These are phyloP conservation scores for Pseudonitzschia multiseries DNA, from an alignment of 108 stramenopile species.

Conservation along the genomic window DNA sequence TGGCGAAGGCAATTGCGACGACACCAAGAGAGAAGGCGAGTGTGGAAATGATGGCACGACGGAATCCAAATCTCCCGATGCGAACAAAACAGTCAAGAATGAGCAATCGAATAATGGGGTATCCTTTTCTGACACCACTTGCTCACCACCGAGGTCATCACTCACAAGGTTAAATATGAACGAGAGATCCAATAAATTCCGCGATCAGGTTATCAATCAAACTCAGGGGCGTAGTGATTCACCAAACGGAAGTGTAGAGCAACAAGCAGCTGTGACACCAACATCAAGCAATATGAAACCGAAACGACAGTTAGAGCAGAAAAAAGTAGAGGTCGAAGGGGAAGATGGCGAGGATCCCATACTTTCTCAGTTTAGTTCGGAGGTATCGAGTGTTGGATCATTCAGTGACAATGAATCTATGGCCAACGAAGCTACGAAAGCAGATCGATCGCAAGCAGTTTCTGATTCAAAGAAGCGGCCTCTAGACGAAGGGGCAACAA, in stretches of 20 bases:
- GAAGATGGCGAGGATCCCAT: slow-evolving; percentile 20
- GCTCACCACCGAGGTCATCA: slow-evolving; percentile 18
- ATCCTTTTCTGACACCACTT: slow-evolving; percentile 6
- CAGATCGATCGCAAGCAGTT: background rate
- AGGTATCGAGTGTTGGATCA: slow-evolving; percentile 30
- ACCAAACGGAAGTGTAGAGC: background rate
- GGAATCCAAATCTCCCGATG: background rate
- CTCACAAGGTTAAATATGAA: slow-evolving; percentile 30
- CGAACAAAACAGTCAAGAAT: background rate
- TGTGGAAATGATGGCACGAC: background rate
- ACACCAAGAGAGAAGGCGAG: background rate
- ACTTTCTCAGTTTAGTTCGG: slow-evolving; percentile 37
- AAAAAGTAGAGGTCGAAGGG: slow-evolving; percentile 10
- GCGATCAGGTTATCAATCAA: slow-evolving; percentile 21
- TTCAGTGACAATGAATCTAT: slow-evolving; percentile 30
- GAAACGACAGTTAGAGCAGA: background rate
- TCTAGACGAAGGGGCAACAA: background rate
- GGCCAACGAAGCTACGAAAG: background rate
- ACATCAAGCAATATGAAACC: slow-evolving; percentile 13
- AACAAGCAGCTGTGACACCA: slow-evolving; percentile 31
- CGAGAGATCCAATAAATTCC: slow-evolving; percentile 30
- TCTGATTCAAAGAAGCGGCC: slow-evolving; percentile 16
- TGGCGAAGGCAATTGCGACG: background rate
- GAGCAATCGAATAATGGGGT: background rate
- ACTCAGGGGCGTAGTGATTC: background rate